phyloP scores from a whole-genome alignment of 192 early-diverging fungal genomes.

The Entrophospora sp. region DNA sequence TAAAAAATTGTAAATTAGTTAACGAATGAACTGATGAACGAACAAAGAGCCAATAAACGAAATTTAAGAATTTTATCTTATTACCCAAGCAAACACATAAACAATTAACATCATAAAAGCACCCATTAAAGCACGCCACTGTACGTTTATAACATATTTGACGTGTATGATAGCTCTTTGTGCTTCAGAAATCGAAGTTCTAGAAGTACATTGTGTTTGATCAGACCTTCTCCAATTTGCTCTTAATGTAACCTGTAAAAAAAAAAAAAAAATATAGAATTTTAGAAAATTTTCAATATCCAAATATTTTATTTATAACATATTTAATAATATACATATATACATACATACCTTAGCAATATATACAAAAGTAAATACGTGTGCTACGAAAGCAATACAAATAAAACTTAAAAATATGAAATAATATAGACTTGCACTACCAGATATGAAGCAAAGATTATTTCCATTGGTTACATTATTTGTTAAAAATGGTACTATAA shows the following conservation, averaged over 20 bases:
- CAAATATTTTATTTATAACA: neutral
- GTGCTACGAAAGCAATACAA: neutral
- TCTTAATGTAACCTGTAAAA: neutral
- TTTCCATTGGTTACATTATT: neutral
- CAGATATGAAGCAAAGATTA: slow-evolving; percentile 8
- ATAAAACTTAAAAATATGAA: neutral
- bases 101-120: slow-evolving; percentile 6
- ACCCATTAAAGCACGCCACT: slow-evolving; percentile 15
- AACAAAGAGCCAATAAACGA: no score
- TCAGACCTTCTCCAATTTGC: neutral
- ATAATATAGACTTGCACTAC: neutral
- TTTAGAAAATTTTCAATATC: neutral
- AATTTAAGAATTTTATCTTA: no score
- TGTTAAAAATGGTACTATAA: neutral
- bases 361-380: no score
- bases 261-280: neutral
- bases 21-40: no score
- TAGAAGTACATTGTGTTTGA: neutral
- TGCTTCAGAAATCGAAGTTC: neutral
- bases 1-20: no score
- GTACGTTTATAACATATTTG: neutral
- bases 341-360: neutral
- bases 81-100: slow-evolving; percentile 7
- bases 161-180: neutral
- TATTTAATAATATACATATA: neutral